A percentile compares a stretch with the other conserved stretches of the same genome.
These are phyloP conservation scores for Turnera subulata DNA, from an alignment of 345 rosid species.

Conservation along the genomic window DNA sequence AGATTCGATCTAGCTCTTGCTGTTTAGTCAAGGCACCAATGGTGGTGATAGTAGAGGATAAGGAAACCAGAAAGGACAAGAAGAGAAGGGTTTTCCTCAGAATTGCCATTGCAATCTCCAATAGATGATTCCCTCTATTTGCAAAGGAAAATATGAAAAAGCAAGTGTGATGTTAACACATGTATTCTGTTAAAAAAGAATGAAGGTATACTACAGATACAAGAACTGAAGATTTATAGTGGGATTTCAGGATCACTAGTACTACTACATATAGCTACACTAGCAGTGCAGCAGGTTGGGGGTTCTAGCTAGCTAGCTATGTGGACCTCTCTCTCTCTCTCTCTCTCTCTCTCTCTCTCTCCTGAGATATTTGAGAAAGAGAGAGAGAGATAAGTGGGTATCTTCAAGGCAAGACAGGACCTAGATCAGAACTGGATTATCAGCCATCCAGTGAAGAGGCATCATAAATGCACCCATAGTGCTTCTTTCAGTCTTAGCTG, in stretches of 20 bases:
- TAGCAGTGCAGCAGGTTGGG: background rate
- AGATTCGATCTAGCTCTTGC: conserved; percentile 68
- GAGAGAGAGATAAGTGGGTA: conserved; percentile 1
- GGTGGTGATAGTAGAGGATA: background rate
- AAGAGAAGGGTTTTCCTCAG: conserved; percentile 3
- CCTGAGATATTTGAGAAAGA: conserved; percentile 2
- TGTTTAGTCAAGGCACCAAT: conserved; percentile 13
- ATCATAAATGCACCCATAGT: conserved; percentile 13
- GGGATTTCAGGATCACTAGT: background rate
- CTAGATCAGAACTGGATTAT: background rate
- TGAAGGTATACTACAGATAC: background rate
- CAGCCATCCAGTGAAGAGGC: background rate
- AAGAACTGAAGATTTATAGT: background rate
- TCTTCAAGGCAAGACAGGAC: background rate
- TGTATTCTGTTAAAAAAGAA: background rate
- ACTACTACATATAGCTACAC: background rate
- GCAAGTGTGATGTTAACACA: background rate
- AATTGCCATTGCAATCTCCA: background rate
- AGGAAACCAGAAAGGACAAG: background rate
- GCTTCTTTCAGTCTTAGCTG: conserved; percentile 9
- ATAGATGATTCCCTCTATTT: background rate
- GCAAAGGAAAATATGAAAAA: background rate
- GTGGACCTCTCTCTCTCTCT: conserved; percentile 8
- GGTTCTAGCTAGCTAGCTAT: background rate
- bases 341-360: background rate